Conservation (phyloP, 805 yeast species). For the Teunomyces cretensis region DNA sequence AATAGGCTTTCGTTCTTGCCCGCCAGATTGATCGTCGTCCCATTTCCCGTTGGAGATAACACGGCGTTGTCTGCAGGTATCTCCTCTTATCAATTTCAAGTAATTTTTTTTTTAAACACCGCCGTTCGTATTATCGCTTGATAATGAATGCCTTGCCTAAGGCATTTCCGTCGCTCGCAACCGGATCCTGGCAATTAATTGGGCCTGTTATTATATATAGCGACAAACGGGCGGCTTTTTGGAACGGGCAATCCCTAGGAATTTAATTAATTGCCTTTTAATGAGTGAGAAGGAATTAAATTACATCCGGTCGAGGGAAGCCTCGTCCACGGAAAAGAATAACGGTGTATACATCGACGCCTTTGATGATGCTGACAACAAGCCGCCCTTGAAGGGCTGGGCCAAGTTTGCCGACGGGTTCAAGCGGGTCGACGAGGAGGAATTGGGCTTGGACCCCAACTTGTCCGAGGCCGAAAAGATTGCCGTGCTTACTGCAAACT, state of each 20-base stretch:
- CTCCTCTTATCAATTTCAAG: background rate
- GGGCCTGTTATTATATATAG: background rate
- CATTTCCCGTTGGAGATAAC: no score
- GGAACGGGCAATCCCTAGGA: no score
- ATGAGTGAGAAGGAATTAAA: slow-evolving; percentile 36
- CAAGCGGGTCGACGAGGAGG: slow-evolving; percentile 31
- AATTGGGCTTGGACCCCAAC: slow-evolving; percentile 45
- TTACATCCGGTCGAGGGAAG: slow-evolving; percentile 38
- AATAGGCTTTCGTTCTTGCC: no score
- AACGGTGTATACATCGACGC: slow-evolving; percentile 40
- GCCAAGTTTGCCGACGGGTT: slow-evolving; percentile 30
- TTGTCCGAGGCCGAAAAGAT: slow-evolving; percentile 46
- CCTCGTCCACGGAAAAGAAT: slow-evolving; percentile 34
- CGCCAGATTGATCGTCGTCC: no score
- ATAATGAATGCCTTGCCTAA: background rate
- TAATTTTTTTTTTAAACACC: no score
- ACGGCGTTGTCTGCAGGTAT: background rate
- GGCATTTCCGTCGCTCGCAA: background rate
- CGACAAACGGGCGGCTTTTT: background rate
- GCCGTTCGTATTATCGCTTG: background rate
- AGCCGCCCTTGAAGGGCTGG: slow-evolving; percentile 14
- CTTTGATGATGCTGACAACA: slow-evolving; percentile 20
- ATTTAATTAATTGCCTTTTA: no score
- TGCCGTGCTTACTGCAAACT: slow-evolving; percentile 44
- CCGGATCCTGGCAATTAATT: background rate